These are phyloP conservation scores for Aureobasidium mangrovei DNA, from an alignment of 2,329 filamentous ascomycete species.

Conservation along the genomic window DNA sequence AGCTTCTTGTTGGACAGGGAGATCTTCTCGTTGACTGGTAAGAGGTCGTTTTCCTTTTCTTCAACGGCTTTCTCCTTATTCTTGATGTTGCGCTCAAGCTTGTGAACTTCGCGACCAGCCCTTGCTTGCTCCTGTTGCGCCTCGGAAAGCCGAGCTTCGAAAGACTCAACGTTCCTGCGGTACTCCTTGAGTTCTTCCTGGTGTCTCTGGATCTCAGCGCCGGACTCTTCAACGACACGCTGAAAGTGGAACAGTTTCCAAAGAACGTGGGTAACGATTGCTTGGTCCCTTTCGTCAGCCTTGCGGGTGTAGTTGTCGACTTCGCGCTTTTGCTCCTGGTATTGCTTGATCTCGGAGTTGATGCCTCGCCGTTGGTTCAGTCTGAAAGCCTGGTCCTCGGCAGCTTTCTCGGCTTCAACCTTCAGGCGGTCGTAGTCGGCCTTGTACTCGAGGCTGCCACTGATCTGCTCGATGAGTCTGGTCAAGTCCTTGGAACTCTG, in stretches of 20 bases:
- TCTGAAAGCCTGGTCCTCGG: constrained; percentile 81
- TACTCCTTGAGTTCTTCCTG: constrained; percentile 93
- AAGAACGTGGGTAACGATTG: constrained; percentile 83
- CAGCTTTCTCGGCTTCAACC: constrained; percentile 72
- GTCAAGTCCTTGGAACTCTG: constrained; percentile 93
- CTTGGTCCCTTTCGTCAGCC: constrained; percentile 79
- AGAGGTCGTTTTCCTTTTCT: constrained; percentile 71
- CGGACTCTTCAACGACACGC: constrained; percentile 84
- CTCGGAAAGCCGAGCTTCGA: constrained; percentile 68
- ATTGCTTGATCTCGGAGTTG: constrained; percentile 96
- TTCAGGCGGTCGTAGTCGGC: constrained; percentile 89
- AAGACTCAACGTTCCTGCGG: constrained; percentile 76
- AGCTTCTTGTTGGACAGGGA: constrained; percentile 65
- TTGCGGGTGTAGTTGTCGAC: constrained; percentile 90
- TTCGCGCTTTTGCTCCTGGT: constrained; percentile 92
- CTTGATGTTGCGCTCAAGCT: constrained; percentile 78
- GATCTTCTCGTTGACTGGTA: constrained; percentile 90
- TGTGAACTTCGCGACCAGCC: constrained; percentile 65
- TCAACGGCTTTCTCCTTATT: constrained; percentile 80
- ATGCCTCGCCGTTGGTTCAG: constrained; percentile 84
- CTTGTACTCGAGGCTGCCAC: constrained; percentile 90
- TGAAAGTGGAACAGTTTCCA: constrained; percentile 98
- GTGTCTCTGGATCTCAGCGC: constrained; percentile 80
- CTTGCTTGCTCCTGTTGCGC: constrained; percentile 77
- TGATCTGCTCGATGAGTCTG: constrained; percentile 91